Conservation (phyloP, 768 basidiomycete species). For the Trametes gibbosa region DNA sequence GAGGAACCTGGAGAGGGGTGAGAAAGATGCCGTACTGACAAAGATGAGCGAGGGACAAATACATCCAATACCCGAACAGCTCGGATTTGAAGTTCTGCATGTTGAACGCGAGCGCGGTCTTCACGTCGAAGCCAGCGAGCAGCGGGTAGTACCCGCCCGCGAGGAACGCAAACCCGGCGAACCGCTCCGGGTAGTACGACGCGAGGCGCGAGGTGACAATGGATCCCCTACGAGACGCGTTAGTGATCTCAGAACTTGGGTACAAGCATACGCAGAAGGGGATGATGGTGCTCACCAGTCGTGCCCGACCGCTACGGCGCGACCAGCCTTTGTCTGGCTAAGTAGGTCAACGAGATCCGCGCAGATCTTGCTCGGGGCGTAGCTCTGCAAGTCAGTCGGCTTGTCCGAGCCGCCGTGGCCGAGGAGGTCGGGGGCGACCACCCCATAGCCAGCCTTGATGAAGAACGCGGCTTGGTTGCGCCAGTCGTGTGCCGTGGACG, state of each 20-base stretch:
- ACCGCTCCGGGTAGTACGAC: conserved; percentile 38
- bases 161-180: conserved; percentile 39
- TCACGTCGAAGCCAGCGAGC: conserved; percentile 26
- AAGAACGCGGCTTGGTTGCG: conserved; percentile 39
- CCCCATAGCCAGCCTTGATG: conserved; percentile 38
- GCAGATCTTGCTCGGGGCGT: conserved; percentile 25
- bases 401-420: conserved; percentile 47
- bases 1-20: conserved; percentile 19
- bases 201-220: conserved; percentile 35
- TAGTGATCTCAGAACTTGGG: not conserved
- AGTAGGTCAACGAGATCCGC: conserved; percentile 36
- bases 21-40: too few species aligned
- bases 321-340: conserved; percentile 26
- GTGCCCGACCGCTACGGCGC: conserved; percentile 34
- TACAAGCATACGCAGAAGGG: not conserved
- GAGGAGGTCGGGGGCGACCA: conserved; percentile 48
- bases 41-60: not conserved
- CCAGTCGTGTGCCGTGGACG: conserved; percentile 43
- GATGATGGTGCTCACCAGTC: conserved; percentile 29
- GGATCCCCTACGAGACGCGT: conserved; percentile 33
- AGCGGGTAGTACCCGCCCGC: conserved; percentile 35
- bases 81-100: conserved; percentile 35
- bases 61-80: conserved; percentile 43
- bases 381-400: conserved; percentile 30
- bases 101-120: conserved; percentile 27